phyloP scores from a whole-genome alignment of 208 protist genomes.

The Angomonas deanei region DNA sequence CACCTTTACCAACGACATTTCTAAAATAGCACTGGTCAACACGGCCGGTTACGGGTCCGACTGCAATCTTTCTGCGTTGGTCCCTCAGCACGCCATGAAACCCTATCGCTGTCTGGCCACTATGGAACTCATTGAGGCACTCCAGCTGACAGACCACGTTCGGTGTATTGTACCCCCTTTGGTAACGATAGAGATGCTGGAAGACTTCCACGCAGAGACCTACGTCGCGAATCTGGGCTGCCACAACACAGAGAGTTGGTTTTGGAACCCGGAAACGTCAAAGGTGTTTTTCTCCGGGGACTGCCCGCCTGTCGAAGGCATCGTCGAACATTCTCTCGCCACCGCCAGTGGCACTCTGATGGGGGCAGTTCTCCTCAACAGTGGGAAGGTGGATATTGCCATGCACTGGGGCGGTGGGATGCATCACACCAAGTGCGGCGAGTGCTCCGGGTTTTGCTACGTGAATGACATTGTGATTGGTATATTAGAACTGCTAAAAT shows the following conservation, averaged over 20 bases:
- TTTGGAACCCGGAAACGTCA: slow-evolving; percentile 79
- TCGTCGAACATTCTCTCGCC: slow-evolving; percentile 83
- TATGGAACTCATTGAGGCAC: slow-evolving; percentile 66
- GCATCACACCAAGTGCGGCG: slow-evolving; percentile 97
- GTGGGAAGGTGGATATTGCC: slow-evolving; percentile 73
- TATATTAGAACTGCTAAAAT: slow-evolving; percentile 99
- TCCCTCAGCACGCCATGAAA: slow-evolving; percentile 90
- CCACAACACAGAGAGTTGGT: slow-evolving; percentile 75
- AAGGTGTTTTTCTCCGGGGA: slow-evolving; percentile 81
- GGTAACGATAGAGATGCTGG: slow-evolving; percentile 58
- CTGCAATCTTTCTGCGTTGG: slow-evolving; percentile 77
- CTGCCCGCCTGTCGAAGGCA: slow-evolving; percentile 84
- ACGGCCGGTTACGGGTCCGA: slow-evolving; percentile 79
- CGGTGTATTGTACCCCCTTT: slow-evolving; percentile 70
- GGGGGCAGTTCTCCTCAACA: slow-evolving; percentile 83
- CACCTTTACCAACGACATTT: background rate
- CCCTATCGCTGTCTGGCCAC: slow-evolving; percentile 80
- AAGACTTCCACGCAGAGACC: slow-evolving; percentile 60
- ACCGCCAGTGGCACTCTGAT: slow-evolving; percentile 81
- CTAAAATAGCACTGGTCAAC: slow-evolving; percentile 64
- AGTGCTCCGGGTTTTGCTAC: slow-evolving; percentile 99
- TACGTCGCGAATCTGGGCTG: slow-evolving; percentile 82
- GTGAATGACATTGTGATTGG: slow-evolving; percentile 99
- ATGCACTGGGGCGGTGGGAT: slow-evolving; percentile 99
- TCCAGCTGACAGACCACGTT: slow-evolving; percentile 58